Evolutionary conservation across 257 asterid genomes (phyloP).

Genomic region (Solanum acaule): DNA sequence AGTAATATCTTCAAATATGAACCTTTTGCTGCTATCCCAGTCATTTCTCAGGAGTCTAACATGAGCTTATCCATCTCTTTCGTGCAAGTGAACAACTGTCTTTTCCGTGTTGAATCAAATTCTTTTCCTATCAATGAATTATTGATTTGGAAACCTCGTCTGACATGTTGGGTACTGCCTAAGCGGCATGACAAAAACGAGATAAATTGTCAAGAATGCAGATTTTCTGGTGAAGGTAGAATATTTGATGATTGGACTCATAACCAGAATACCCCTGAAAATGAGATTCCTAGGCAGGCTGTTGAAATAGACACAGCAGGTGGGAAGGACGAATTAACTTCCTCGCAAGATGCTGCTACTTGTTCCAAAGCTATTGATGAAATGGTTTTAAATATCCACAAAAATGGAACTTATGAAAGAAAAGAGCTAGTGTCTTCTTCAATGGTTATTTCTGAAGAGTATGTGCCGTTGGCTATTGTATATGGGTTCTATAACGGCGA

Average conservation of each 20-base stretch:
- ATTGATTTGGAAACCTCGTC: conserved; percentile 63
- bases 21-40: conserved; percentile 43
- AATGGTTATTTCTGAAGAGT: conserved; percentile 76
- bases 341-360: conserved; percentile 1
- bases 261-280: conserved; percentile 18
- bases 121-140: conserved; percentile 46
- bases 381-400: conserved; percentile 7
- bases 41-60: conserved; percentile 29
- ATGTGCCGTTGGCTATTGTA: conserved; percentile 68
- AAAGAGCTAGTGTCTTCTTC: conserved; percentile 69
- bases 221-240: conserved; percentile 40
- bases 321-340: conserved; percentile 6
- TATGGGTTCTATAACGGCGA: conserved; percentile 80
- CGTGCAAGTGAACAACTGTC: conserved; percentile 31
- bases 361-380: conserved; percentile 13
- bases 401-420: conserved; percentile 19
- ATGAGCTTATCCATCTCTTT: conserved; percentile 37
- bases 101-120: conserved; percentile 62
- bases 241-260: conserved; percentile 42
- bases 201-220: conserved; percentile 28
- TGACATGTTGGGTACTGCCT: conserved; percentile 63
- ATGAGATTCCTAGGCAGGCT: conserved; percentile 16
- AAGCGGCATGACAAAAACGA: conserved; percentile 26
- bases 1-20: conserved; percentile 38
- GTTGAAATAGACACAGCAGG: conserved; percentile 5